These are phyloP conservation scores for Ganoderma sinense DNA, from an alignment of 1,284 basidiomycete species.

Conservation along the genomic window DNA sequence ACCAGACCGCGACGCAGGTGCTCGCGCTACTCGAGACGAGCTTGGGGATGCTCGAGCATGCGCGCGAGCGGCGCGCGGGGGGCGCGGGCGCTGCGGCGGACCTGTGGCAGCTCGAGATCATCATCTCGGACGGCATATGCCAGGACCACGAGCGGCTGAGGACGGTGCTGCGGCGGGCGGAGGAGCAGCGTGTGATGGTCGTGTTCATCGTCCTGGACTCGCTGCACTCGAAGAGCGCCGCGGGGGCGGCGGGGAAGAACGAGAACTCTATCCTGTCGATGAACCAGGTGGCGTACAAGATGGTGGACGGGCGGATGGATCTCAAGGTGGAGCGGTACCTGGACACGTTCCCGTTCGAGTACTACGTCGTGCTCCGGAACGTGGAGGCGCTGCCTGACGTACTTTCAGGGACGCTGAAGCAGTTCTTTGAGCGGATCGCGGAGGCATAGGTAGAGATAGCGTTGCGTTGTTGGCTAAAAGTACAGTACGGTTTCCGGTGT, in stretches of 20 bases:
- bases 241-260: constrained; percentile 30
- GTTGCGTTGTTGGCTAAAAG: not conserved
- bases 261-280: constrained; percentile 91
- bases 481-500: not conserved
- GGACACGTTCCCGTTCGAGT: constrained; percentile 98
- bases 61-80: constrained; percentile 71
- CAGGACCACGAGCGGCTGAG: constrained; percentile 92
- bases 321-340: constrained; percentile 91
- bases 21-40: constrained; percentile 87
- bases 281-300: constrained; percentile 91
- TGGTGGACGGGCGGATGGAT: constrained; percentile 88
- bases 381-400: constrained; percentile 95
- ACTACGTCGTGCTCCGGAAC: constrained; percentile 92
- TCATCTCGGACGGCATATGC: constrained; percentile 98
- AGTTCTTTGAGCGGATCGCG: constrained; percentile 87
- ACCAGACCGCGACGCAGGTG: constrained; percentile 93
- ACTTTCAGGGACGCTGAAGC: constrained; percentile 89
- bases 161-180: constrained; percentile 84
- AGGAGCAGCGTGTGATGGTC: constrained; percentile 93
- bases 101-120: constrained; percentile 98
- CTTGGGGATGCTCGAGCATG: constrained; percentile 78
- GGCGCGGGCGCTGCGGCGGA: constrained; percentile 76
- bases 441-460: constrained; percentile 54
- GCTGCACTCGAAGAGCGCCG: constrained; percentile 52
- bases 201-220: constrained; percentile 98